These are phyloP conservation scores for Amphicarpaea edgeworthii DNA, from an alignment of 306 rosid species.

Conservation along the genomic window DNA sequence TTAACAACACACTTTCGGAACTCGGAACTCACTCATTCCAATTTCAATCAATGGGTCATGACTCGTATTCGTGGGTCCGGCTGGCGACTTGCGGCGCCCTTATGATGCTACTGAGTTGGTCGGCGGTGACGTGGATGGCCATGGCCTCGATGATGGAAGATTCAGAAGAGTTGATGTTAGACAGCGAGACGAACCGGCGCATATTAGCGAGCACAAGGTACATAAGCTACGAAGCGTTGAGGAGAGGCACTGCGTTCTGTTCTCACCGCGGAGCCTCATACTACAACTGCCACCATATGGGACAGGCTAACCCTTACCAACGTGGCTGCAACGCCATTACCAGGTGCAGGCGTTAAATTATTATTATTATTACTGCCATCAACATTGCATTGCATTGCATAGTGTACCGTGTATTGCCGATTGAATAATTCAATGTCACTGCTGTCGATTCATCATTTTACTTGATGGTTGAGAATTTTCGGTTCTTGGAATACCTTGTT, in stretches of 20 bases:
- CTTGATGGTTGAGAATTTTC: no score
- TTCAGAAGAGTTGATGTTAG: constrained; percentile 73
- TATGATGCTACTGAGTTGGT: constrained; percentile 37
- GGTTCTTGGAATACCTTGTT: no score
- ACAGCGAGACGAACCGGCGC: constrained; percentile 87
- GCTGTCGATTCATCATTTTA: no score
- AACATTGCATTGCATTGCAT: no score
- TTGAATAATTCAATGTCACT: no score
- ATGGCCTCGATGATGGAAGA: constrained; percentile 57
- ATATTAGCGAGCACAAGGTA: constrained; percentile 75
- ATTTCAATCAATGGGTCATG: no score
- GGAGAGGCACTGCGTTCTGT: constrained; percentile 87
- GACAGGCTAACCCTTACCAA: constrained; percentile 80
- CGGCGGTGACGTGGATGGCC: constrained; percentile 55
- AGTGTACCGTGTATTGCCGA: no score
- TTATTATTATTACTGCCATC: no score
- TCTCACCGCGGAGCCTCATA: constrained; percentile 86
- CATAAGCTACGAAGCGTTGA: constrained; percentile 89
- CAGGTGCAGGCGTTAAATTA: constrained; percentile 82
- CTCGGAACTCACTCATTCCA: no score
- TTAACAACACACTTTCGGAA: no score
- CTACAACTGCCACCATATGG: constrained; percentile 82
- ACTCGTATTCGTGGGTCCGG: constrained; percentile 38
- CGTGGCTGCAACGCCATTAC: constrained; percentile 92
- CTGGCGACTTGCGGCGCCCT: constrained; percentile 65